Percentiles rank a stretch among this genome's conserved stretches.
phyloP scores from a whole-genome alignment of 2,329 filamentous ascomycete genomes.

The Penicillium sp. region DNA sequence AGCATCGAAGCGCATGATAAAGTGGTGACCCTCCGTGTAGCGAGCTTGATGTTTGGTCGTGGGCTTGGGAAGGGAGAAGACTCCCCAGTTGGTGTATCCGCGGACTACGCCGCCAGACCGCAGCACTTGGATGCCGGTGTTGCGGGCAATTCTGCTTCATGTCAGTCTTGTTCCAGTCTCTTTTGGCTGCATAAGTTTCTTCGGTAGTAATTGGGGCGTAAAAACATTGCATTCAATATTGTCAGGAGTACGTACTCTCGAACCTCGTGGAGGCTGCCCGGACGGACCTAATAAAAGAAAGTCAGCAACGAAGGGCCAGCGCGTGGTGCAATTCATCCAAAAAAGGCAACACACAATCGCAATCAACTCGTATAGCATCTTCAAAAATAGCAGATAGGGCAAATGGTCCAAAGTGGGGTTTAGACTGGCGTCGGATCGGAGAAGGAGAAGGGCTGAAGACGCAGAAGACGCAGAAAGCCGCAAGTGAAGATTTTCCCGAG shows the following conservation, averaged over 20 bases:
- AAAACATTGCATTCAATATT: background rate
- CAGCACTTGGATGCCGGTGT: slow-evolving; percentile 82
- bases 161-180: slow-evolving; percentile 4
- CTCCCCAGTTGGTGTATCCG: slow-evolving; percentile 93
- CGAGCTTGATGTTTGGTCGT: slow-evolving; percentile 79
- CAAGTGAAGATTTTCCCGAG: slow-evolving; percentile 28
- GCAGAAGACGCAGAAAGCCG: slow-evolving; percentile 3
- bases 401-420: slow-evolving; percentile 16
- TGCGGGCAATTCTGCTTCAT: slow-evolving; percentile 76
- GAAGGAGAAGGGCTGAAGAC: slow-evolving; percentile 13
- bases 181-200: background rate
- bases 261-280: slow-evolving; percentile 86
- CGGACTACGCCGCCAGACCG: slow-evolving; percentile 85
- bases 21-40: slow-evolving; percentile 90
- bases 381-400: slow-evolving; percentile 10
- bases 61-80: slow-evolving; percentile 82
- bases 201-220: background rate
- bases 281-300: slow-evolving; percentile 74
- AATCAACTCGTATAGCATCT: slow-evolving; percentile 97
- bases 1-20: slow-evolving; percentile 94
- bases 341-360: slow-evolving; percentile 73
- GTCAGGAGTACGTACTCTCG: slow-evolving; percentile 73
- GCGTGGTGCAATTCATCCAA: background rate
- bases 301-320: slow-evolving; percentile 20
- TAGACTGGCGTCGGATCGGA: slow-evolving; percentile 25